Evolutionary conservation across 176 grass and related monocot genomes (phyloP).

Genomic region (Carex littledalei): DNA sequence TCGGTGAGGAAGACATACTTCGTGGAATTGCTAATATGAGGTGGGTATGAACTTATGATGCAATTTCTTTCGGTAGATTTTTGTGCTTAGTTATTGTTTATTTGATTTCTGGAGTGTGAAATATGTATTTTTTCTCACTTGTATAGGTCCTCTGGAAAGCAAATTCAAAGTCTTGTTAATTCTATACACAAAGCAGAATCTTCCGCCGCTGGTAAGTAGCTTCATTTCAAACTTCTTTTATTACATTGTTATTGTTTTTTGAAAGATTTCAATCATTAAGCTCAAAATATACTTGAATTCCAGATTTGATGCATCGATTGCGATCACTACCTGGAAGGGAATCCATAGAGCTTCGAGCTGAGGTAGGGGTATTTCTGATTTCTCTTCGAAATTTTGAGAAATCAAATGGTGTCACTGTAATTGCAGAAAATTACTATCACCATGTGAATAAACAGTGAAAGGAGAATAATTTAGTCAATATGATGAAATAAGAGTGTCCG

Average conservation of each 20-base stretch:
- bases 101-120: not conserved
- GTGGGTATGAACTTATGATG: slow-evolving; percentile 17
- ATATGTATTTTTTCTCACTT: slow-evolving; percentile 1
- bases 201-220: slow-evolving; percentile 55
- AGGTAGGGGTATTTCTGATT: slow-evolving; percentile 37
- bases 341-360: slow-evolving; percentile 77
- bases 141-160: slow-evolving; percentile 69
- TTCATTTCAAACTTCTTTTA: not conserved
- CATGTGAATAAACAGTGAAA: not conserved
- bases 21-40: slow-evolving; percentile 70
- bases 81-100: slow-evolving; percentile 1
- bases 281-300: not conserved
- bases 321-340: slow-evolving; percentile 70
- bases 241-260: not conserved
- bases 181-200: slow-evolving; percentile 87
- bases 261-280: not conserved
- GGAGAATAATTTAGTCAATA: not conserved
- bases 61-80: not conserved
- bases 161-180: slow-evolving; percentile 69
- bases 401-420: not conserved
- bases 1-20: slow-evolving; percentile 79
- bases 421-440: not conserved
- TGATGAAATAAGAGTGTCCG: not conserved
- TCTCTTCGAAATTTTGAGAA: not conserved
- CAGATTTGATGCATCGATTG: slow-evolving; percentile 82